phyloP scores from a whole-genome alignment of 345 rosid species.

The Aethionema arabicum region DNA sequence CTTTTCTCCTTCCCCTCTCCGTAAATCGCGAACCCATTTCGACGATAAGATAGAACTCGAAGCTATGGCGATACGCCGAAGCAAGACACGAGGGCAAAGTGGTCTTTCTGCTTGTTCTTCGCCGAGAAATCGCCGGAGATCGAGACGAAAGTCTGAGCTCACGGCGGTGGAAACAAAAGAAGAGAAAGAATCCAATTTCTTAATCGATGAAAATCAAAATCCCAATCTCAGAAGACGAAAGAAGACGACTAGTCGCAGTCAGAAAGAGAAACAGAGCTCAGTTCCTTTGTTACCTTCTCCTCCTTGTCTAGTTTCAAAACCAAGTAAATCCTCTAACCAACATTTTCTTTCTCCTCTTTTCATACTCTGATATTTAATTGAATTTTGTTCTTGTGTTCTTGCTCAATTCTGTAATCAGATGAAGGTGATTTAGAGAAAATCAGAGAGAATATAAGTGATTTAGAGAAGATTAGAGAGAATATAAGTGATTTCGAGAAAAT shows the following conservation, averaged over 20 bases:
- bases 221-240: slow-evolving; percentile 49
- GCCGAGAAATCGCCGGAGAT: slow-evolving; percentile 62
- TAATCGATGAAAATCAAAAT: slow-evolving; percentile 48
- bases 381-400: slow-evolving; percentile 2
- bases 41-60: slow-evolving; percentile 55
- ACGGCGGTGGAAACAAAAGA: slow-evolving; percentile 52
- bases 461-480: no score
- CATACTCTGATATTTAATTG: slow-evolving; percentile 1
- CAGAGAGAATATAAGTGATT: slow-evolving; percentile 47
- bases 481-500: slow-evolving; percentile 44
- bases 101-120: slow-evolving; percentile 50
- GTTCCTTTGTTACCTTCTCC: slow-evolving; percentile 44
- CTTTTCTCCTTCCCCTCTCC: slow-evolving; percentile 69
- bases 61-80: slow-evolving; percentile 46
- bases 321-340: slow-evolving; percentile 40
- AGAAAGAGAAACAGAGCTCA: slow-evolving; percentile 61
- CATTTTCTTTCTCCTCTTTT: neutral
- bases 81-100: slow-evolving; percentile 57
- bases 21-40: slow-evolving; percentile 62
- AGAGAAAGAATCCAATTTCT: slow-evolving; percentile 55
- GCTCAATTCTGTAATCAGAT: slow-evolving; percentile 34
- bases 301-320: slow-evolving; percentile 44
- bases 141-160: slow-evolving; percentile 54
- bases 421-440: slow-evolving; percentile 57
- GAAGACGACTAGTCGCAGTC: slow-evolving; percentile 51